phyloP scores from a whole-genome alignment of 2,329 filamentous ascomycete species.

The Gaeumannomyces tritici region DNA sequence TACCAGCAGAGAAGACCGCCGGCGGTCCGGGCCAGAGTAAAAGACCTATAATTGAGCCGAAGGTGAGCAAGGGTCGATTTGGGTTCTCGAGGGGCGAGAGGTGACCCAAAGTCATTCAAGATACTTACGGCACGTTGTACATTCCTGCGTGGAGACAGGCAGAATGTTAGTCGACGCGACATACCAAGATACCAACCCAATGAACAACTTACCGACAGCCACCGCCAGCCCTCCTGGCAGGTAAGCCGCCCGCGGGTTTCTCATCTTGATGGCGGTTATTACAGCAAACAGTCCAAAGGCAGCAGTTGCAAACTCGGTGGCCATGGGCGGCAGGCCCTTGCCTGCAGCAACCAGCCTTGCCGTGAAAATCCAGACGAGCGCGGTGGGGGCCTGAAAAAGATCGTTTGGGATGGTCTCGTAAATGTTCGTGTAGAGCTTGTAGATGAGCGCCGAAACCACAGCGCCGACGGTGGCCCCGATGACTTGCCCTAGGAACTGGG shows the following conservation, averaged over 20 bases:
- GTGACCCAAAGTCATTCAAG: background rate
- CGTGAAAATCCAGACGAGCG: conserved; percentile 96
- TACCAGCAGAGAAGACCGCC: conserved; percentile 70
- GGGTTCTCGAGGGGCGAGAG: background rate
- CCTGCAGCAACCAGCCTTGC: conserved; percentile 78
- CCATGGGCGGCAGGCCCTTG: conserved; percentile 76
- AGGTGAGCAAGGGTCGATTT: background rate
- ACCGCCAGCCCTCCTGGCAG: conserved; percentile 93
- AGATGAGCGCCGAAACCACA: conserved; percentile 76
- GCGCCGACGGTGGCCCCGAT: conserved; percentile 84
- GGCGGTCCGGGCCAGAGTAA: conserved; percentile 78
- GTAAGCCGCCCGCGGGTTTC: conserved; percentile 44
- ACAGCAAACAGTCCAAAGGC: conserved; percentile 66
- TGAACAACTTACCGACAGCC: conserved; percentile 59
- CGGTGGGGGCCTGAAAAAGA: conserved; percentile 88
- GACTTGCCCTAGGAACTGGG: conserved; percentile 94
- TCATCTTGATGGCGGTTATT: conserved; percentile 62
- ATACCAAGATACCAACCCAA: background rate
- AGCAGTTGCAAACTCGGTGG: conserved; percentile 66
- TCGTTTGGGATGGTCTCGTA: conserved; percentile 75
- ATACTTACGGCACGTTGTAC: conserved; percentile 70
- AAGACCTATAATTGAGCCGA: conserved; percentile 45
- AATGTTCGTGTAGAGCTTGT: conserved; percentile 81
- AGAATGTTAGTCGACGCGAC: background rate
- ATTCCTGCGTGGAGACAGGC: conserved; percentile 50